Evolutionary conservation across 225 moss, liverwort and hornwort species (phyloP), one percentile per base, ranked within the genome.

Genomic region (Ulota crispa): DNA sequence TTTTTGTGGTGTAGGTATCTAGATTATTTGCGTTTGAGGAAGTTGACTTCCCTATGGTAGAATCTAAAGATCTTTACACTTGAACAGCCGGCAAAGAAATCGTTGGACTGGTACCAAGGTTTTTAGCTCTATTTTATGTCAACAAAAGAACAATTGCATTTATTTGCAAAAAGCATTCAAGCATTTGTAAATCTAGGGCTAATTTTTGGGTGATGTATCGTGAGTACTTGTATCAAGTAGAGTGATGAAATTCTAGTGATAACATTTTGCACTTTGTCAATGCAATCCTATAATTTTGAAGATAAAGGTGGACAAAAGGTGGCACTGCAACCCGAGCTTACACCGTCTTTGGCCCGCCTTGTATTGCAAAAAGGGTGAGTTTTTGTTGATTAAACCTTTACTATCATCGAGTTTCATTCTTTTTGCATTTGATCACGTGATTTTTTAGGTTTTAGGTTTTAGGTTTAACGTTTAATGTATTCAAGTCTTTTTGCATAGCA

Each of bases 1-100:
- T 56, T 18, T 1, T 77, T 23, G 3, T 77, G 72, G 72, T 85
- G 56, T 84, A 98, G 97, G 97, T 98, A 23, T 98, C 98, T 81
- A 94, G 93, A 79, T 86, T 95, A 36, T 96, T 85, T 83, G 98
- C 93, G 34, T 99, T 96, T 86, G 98, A 99, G 82, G 98, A 99
- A 78, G 86, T 99, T 45, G 98, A 99, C 81, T 99, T 99, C 47
- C 98, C 98, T 24, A 90, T 99, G 84, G 84, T 99, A 64, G 98
- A 99, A 82, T 94, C 98, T 0, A 96, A 99, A 86, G 95, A 94
- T 67, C 94, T 99, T 16, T 99, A 94, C 70, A 91, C 93, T 80
- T 92, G 95, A 21, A 99, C 96, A 89, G 94, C 95, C 47, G 98
- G 98, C 68, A 95, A 96, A 84, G 95, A 99, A 84, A 99, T 99